Base-by-base conservation (phyloP, 179 eudicot genomes). In the Silene noctiflora region DNA sequence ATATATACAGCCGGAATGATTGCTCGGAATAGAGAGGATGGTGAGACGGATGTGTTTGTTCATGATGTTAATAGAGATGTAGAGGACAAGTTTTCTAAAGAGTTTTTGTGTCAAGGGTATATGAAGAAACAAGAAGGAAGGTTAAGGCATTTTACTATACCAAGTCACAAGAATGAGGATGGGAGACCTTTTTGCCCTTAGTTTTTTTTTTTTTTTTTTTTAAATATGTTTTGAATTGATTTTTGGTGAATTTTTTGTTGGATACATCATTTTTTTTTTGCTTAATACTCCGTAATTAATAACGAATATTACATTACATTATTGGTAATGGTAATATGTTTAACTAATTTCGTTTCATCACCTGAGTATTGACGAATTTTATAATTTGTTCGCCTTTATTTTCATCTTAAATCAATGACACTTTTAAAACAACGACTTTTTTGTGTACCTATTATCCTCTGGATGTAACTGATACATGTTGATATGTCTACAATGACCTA, bases 1-100 rank as follows among this genome's bases (percentile, higher is more conserved):
- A 91, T 95, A 4, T 94, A 92, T 67, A 95, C 99, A 0, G 96
- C 96, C 0, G 99, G 97, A 14, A 83, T 95, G 91, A 81, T 92
- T 86, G 99, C 97, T 17, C 86, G 99, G 83, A 89, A 91, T 33
- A 82, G 87, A 24, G 82, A 81, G 60, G 87, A 69, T 0, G 88
- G 87, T 0, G 92, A 87, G 73, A 94, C 99, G 1, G 84, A 95
- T 74, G 91, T 95, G 76, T 91, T 95, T 81, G 99, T 95, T 75
- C 97, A 95, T 76, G 99, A 95, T 85, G 96, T 91, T 71, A 90
- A 94, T 69, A 83, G 97, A 80, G 85, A 69, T 17, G 91, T 94
- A 3, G 98, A 94, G 82, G 96, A 95, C 75, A 88, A 84, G 46
- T 95, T 88, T 55, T 95, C 99, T 1, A 91, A 21, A 39, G 89